These are phyloP conservation scores for Pascua guehoae DNA, from an alignment of 1,284 basidiomycete genomes.

Conservation along the genomic window DNA sequence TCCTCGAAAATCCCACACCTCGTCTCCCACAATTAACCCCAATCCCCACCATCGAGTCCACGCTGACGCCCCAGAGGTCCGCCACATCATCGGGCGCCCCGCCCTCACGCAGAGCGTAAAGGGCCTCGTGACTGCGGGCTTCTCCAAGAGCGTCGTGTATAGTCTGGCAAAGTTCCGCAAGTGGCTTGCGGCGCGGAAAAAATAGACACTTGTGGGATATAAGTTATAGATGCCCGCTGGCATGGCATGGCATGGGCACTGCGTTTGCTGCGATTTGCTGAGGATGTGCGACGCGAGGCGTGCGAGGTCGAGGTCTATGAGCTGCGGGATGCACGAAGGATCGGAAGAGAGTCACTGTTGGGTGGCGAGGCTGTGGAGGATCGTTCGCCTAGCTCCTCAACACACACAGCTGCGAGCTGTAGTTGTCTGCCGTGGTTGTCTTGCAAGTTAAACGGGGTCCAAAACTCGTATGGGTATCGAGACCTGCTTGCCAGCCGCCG, in stretches of 20 bases:
- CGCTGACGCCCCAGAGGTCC: slow-evolving; percentile 58
- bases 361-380: not conserved
- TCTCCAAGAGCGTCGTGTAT: slow-evolving; percentile 74
- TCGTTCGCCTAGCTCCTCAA: not conserved
- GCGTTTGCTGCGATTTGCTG: no score
- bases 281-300: no score
- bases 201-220: slow-evolving; percentile 1
- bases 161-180: slow-evolving; percentile 71
- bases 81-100: slow-evolving; percentile 71
- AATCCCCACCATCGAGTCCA: not conserved
- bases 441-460: no score
- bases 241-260: not conserved
- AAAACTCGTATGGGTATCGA: no score
- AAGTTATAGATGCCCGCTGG: slow-evolving; percentile 1
- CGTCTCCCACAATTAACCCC: no score
- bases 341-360: no score
- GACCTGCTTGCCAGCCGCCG: not conserved
- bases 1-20: no score
- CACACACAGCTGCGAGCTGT: no score
- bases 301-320: not conserved
- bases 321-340: not conserved
- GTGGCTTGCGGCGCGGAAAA: slow-evolving; percentile 60
- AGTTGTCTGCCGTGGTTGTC: no score
- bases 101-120: slow-evolving; percentile 81
- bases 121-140: slow-evolving; percentile 77